Base-by-base conservation (phyloP, 2,329 filamentous ascomycete genomes). In the Aspergillus clavatus region DNA sequence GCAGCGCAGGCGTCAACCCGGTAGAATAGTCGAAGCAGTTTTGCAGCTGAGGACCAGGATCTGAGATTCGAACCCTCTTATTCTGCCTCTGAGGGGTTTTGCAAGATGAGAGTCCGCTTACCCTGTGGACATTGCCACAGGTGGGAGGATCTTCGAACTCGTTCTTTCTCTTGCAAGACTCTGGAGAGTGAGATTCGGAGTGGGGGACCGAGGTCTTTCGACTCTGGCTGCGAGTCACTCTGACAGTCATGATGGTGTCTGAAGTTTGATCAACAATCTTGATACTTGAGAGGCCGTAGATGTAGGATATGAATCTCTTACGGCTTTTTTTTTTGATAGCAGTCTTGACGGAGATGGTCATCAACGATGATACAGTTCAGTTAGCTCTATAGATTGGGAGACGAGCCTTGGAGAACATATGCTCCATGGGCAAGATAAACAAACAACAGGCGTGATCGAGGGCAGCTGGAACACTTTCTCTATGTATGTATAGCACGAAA, bases 61-160 rank as follows among this genome's bases (percentile, higher is more conserved):
- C 70, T 1, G 72, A 74, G 53, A 74, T 73, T 21, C 72, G 70
- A 27, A 72, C 68, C 50, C 61, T 67, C 50, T 75, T 75, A 28
- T 58, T 59, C 11, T 58, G 50, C 54, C 58, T 67, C 27, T 54
- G 59, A 3, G 68, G 63, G 21, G 64, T 68, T 14, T 45, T 41
- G 44, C 46, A 52, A 14, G 27, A 23, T 18, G 50, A 23, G 26
- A 43, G 5, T 21, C 5, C 14, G 16, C 14, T 18, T 16, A 10
- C 4, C 10, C 18, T 18, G 6, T n/a, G 3, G 14, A 21, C 31
- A 10, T 35, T 21, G 3, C 12, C 31, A 7, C 10, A 14, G 14
- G 27, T 18, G 22, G 8, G 12, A 22, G 21, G 6, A n/a, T 33
- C 28, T 10, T 22, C 38, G 8, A 37, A 36, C 26, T 37, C 38